Evolutionary conservation across 169 alveolate genomes (phyloP).

Genomic region (Eimeria tenella): DNA sequence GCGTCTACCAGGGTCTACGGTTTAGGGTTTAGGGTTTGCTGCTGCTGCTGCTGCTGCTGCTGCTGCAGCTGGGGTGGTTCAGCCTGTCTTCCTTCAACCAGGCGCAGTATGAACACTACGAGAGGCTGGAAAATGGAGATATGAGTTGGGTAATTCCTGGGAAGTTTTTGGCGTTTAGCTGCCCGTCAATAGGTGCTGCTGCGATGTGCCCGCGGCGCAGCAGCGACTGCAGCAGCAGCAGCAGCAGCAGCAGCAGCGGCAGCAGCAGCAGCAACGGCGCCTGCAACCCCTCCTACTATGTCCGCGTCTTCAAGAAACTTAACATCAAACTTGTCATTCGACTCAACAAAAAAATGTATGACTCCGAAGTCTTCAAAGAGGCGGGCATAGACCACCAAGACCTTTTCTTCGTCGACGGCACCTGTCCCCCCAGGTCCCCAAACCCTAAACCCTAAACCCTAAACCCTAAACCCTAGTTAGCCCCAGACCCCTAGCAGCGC

Average conservation of each 20-base stretch:
- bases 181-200: conserved; percentile 88
- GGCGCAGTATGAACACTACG: conserved; percentile 93
- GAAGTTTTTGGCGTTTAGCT: conserved; percentile 95
- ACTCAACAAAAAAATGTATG: conserved; percentile 94
- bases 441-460: no score
- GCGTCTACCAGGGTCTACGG: no score
- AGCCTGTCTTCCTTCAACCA: conserved; percentile 90
- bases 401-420: conserved; percentile 93
- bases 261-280: conserved; percentile 78
- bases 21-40: not conserved
- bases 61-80: conserved; percentile 92
- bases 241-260: not conserved
- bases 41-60: not conserved
- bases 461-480: no score
- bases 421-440: conserved; percentile 90
- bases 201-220: conserved; percentile 15
- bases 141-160: conserved; percentile 95
- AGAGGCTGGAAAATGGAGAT: conserved; percentile 93
- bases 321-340: conserved; percentile 93
- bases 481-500: no score
- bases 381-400: conserved; percentile 90
- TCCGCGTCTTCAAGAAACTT: conserved; percentile 90
- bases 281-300: conserved; percentile 94
- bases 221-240: conserved; percentile 82
- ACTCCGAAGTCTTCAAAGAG: conserved; percentile 86